A percentile compares a stretch with the other conserved stretches of the same genome.
Evolutionary conservation across 306 rosid species (phyloP).

Genomic region (Sophora flavescens): DNA sequence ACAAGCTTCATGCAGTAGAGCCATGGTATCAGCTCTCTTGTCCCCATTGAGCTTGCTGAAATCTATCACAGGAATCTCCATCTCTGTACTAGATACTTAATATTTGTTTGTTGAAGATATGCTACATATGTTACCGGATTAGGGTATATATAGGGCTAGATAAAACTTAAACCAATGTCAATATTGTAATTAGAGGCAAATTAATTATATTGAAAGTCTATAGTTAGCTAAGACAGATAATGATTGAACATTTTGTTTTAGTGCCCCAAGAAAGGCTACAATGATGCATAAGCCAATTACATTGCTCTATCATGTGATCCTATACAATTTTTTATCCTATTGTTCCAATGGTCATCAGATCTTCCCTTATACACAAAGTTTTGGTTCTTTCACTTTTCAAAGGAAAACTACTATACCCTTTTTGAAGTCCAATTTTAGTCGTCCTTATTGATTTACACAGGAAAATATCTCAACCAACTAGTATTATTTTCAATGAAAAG

Average conservation of each 20-base stretch:
- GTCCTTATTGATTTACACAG: neutral
- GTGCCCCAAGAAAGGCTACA: neutral
- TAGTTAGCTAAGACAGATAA: neutral
- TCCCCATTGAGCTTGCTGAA: slow-evolving; percentile 60
- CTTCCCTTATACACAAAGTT: slow-evolving; percentile 46
- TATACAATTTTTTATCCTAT: slow-evolving; percentile 8
- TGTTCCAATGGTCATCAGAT: slow-evolving; percentile 36
- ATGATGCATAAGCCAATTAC: neutral
- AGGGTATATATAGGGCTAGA: slow-evolving; percentile 57
- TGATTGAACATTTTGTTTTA: neutral
- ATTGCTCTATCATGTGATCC: slow-evolving; percentile 45
- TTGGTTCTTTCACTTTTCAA: slow-evolving; percentile 38
- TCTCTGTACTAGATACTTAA: slow-evolving; percentile 19
- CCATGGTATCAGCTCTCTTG: slow-evolving; percentile 57
- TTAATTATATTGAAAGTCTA: neutral
- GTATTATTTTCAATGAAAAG: slow-evolving; percentile 1
- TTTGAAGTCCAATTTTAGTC: neutral
- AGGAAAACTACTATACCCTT: slow-evolving; percentile 36
- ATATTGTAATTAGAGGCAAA: slow-evolving; percentile 9
- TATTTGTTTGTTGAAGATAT: slow-evolving; percentile 41
- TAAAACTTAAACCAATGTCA: neutral
- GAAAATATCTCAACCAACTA: neutral
- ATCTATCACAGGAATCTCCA: slow-evolving; percentile 71
- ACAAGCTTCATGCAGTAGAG: slow-evolving; percentile 63
- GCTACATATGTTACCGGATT: slow-evolving; percentile 25